phyloP scores from a whole-genome alignment of 495 filamentous ascomycete genomes.

The Tuber aestivum region DNA sequence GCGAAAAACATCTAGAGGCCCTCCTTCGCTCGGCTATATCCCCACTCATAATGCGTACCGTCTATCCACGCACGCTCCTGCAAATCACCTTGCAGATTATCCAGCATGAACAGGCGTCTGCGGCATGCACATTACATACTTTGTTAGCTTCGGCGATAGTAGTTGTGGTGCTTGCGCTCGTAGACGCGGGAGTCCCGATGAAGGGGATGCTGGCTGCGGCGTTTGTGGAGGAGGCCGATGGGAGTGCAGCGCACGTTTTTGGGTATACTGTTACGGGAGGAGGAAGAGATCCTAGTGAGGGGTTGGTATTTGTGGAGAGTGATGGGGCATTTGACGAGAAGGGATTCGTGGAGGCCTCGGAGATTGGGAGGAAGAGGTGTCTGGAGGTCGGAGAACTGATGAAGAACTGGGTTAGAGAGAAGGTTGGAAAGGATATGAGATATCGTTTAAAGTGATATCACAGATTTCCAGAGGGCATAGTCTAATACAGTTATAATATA shows the following conservation, averaged over 20 bases:
- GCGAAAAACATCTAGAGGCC: constrained; percentile 68
- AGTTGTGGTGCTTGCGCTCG: constrained; percentile 34
- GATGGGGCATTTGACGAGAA: constrained; percentile 70
- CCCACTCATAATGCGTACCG: constrained; percentile 61
- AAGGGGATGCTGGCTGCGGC: constrained; percentile 69
- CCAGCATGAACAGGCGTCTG: constrained; percentile 52
- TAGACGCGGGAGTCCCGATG: constrained; percentile 47
- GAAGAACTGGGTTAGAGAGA: constrained; percentile 58
- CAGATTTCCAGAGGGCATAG: not conserved
- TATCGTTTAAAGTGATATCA: constrained; percentile 52
- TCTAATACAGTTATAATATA: not conserved
- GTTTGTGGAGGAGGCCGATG: constrained; percentile 21
- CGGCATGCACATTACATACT: constrained; percentile 30
- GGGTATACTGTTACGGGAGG: not conserved
- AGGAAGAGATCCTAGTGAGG: not conserved
- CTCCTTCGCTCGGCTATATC: constrained; percentile 61
- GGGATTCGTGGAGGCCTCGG: constrained; percentile 67
- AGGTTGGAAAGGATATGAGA: constrained; percentile 53
- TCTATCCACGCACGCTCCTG: constrained; percentile 62
- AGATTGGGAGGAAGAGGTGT: constrained; percentile 60
- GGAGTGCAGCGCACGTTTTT: constrained; percentile 15
- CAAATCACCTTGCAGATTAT: constrained; percentile 61
- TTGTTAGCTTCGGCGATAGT: constrained; percentile 41
- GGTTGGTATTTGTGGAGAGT: constrained; percentile 72
- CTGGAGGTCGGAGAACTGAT: constrained; percentile 54